Evolutionary conservation across 1,284 basidiomycete genomes (phyloP).

Genomic region (Cutaneotrichosporon sp.): DNA sequence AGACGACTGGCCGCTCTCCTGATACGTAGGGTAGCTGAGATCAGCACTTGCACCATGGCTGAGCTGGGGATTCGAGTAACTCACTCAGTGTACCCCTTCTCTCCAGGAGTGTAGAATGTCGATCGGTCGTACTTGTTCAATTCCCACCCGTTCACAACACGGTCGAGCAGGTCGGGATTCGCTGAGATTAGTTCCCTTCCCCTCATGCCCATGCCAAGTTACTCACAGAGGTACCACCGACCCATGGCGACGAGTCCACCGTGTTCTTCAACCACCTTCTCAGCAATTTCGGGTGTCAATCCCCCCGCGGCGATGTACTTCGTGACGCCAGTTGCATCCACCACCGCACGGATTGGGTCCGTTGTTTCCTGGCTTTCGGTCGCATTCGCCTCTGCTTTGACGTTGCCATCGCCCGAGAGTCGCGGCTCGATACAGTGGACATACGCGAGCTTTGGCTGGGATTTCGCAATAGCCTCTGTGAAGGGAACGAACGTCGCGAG

Average conservation of each 20-base stretch:
- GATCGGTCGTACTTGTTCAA: constrained; percentile 43
- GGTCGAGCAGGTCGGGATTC: constrained; percentile 57
- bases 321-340: constrained; percentile 5
- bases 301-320: constrained; percentile 55
- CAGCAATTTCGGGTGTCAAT: constrained; percentile 35
- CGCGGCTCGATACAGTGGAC: constrained; percentile 57
- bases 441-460: constrained; percentile 56
- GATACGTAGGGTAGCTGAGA: constrained; percentile 3
- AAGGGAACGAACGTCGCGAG: constrained; percentile 32
- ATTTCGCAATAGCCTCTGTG: constrained; percentile 36
- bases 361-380: constrained; percentile 21
- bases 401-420: constrained; percentile 19
- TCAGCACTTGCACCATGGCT: neutral
- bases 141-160: constrained; percentile 42
- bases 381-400: constrained; percentile 17
- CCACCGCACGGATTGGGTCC: constrained; percentile 17
- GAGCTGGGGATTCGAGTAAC: neutral
- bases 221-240: constrained; percentile 52
- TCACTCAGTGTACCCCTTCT: constrained; percentile 26
- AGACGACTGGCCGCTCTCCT: constrained; percentile 1
- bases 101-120: constrained; percentile 29
- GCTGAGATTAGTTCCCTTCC: constrained; percentile 12
- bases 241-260: constrained; percentile 54
- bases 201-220: no score
- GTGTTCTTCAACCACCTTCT: constrained; percentile 34